Conservation (phyloP, 805 yeast species). For the Lipomyces sp. region DNA sequence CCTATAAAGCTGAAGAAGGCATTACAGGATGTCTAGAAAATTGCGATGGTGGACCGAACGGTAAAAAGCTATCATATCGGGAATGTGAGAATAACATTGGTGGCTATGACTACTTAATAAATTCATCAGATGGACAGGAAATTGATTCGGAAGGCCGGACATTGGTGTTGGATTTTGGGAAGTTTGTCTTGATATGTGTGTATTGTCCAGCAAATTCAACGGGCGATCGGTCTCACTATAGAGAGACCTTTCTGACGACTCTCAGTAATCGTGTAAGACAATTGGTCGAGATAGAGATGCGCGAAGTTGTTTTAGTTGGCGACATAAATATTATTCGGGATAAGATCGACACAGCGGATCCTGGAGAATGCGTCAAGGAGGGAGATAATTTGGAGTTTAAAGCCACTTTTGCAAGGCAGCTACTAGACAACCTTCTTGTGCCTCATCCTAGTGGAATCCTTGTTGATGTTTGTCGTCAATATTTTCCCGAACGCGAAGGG, state of each 20-base stretch:
- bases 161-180: slow-evolving; percentile 68
- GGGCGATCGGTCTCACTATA: slow-evolving; percentile 59
- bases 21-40: slow-evolving; percentile 66
- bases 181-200: slow-evolving; percentile 54
- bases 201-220: slow-evolving; percentile 96
- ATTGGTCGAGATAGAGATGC: slow-evolving; percentile 58
- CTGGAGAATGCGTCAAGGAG: slow-evolving; percentile 54
- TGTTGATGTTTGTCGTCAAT: slow-evolving; percentile 48
- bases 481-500: slow-evolving; percentile 61
- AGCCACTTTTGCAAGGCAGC: slow-evolving; percentile 25
- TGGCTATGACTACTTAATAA: slow-evolving; percentile 36
- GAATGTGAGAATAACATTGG: slow-evolving; percentile 40
- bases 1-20: slow-evolving; percentile 80
- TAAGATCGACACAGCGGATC: slow-evolving; percentile 80
- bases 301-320: slow-evolving; percentile 80
- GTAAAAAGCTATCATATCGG: slow-evolving; percentile 36
- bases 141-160: slow-evolving; percentile 88
- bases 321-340: slow-evolving; percentile 85
- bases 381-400: slow-evolving; percentile 36
- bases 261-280: slow-evolving; percentile 66
- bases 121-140: slow-evolving; percentile 48
- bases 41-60: slow-evolving; percentile 29
- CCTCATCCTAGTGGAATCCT: slow-evolving; percentile 30
- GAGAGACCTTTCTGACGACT: slow-evolving; percentile 61
- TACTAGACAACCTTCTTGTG: slow-evolving; percentile 27